Base-by-base conservation (phyloP, 257 asterid species). In the Capsicum rhomboideum region DNA sequence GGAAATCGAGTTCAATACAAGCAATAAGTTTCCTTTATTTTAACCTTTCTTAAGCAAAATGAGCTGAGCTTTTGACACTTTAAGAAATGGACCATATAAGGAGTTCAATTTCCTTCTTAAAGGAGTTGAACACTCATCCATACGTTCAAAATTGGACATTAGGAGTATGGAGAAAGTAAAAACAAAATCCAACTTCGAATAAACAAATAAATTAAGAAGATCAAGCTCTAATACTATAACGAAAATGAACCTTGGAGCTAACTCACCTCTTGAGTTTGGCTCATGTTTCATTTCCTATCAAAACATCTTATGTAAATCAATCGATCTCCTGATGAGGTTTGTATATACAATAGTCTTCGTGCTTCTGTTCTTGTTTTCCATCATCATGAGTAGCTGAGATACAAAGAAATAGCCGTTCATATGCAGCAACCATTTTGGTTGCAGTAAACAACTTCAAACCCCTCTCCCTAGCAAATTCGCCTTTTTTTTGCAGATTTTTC, bases 331-430 rank as follows among this genome's bases (percentile, higher is more conserved):
- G 9, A 26, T 74, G 21, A 23, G 84, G 82, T 3, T 29, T 67
- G 50, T 82, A 84, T 10, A 34, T 56, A 75, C 93, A 91, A 80
- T 79, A 71, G 5, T 83, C 4, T 13, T 59, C 68, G 8, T 29
- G 8, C 0, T 59, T 82, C 12, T 21, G 4, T 59, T 59, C 44
- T 14, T 64, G 55, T 50, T 85, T 74, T 72, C 78, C 78, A 78
- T 82, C n/a, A 29, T 82, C n/a, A 29, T 82, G 7, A 40, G 44
- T 63, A 63, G 40, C 80, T 26, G 94, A 89, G 17, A 94, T 90
- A 83, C 98, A 94, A 69, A 92, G 86, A 86, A 92, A 92, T 14
- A 94, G 83, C 88, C 93, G 90, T 82, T 94, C 98, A 63, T 94
- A 94, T 0, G 97, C 96, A 2, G 91, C 90, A 26, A 90, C 94